phyloP scores from a whole-genome alignment of 1,139 yeast genomes.

The Nematodospora anomalae region DNA sequence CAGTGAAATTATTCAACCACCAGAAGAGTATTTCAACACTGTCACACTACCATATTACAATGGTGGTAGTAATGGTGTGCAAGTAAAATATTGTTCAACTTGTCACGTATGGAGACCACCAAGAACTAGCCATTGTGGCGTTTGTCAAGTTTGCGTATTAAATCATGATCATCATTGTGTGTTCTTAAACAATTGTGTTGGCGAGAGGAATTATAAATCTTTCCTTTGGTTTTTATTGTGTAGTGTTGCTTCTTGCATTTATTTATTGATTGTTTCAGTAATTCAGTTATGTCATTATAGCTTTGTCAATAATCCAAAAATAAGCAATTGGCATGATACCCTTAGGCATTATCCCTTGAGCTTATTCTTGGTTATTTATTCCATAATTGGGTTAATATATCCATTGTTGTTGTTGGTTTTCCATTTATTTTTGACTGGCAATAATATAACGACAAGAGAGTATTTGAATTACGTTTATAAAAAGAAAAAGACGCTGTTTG shows the following conservation, averaged over 20 bases:
- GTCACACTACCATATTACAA: conserved; percentile 52
- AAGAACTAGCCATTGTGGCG: conserved; percentile 43
- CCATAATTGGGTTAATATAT: conserved; percentile 46
- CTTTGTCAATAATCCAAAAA: conserved; percentile 6
- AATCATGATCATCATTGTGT: conserved; percentile 46
- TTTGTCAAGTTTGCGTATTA: conserved; percentile 45
- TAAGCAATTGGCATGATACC: conserved; percentile 21
- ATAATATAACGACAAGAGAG: conserved; percentile 73
- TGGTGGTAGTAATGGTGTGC: conserved; percentile 29
- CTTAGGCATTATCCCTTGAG: conserved; percentile 38
- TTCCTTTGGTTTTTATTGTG: conserved; percentile 42
- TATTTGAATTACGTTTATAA: conserved; percentile 44
- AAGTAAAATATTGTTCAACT: conserved; percentile 46
- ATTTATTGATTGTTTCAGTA: conserved; percentile 26
- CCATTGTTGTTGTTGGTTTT: conserved; percentile 53
- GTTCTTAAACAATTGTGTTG: conserved; percentile 43
- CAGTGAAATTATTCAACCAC: conserved; percentile 26
- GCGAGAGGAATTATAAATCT: conserved; percentile 33
- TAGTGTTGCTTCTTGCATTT: conserved; percentile 22
- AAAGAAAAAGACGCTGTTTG: conserved; percentile 19
- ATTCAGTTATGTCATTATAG: conserved; percentile 31
- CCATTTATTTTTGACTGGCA: conserved; percentile 54
- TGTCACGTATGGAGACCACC: conserved; percentile 53
- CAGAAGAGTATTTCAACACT: conserved; percentile 62
- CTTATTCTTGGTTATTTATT: conserved; percentile 50